Conservation (phyloP, 768 basidiomycete species). For the Mrakia gelida region DNA sequence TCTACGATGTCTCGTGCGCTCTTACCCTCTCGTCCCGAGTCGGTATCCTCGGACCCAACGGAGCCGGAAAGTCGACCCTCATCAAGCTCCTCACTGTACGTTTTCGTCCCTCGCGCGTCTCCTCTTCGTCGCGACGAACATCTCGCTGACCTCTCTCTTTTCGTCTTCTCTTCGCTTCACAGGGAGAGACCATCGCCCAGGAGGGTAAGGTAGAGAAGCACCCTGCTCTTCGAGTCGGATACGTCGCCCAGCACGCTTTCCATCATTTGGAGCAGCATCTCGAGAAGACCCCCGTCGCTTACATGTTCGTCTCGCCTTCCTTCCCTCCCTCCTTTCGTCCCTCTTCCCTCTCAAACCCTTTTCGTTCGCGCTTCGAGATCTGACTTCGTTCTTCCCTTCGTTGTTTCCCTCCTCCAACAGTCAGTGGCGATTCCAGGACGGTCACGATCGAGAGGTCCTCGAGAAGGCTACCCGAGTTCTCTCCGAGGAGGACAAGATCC, state of each 20-base stretch:
- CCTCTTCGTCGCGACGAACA: background rate
- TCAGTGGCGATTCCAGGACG: constrained; percentile 99
- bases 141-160: background rate
- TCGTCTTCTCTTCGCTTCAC: background rate
- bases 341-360: background rate
- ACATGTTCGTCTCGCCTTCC: constrained; percentile 53
- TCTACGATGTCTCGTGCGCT: constrained; percentile 84
- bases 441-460: constrained; percentile 88
- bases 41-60: constrained; percentile 86
- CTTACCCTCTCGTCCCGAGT: constrained; percentile 92
- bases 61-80: constrained; percentile 92
- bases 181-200: constrained; percentile 90
- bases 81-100: constrained; percentile 76
- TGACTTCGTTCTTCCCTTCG: background rate
- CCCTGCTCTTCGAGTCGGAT: constrained; percentile 86
- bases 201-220: constrained; percentile 91
- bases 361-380: background rate
- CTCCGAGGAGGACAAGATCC: constrained; percentile 73
- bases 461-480: constrained; percentile 88
- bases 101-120: constrained; percentile 12
- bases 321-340: background rate
- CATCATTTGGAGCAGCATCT: constrained; percentile 91
- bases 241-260: constrained; percentile 96
- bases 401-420: constrained; percentile 32
- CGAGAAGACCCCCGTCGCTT: constrained; percentile 92